Evolutionary conservation across 2,329 filamentous ascomycete genomes (phyloP), one percentile per base, ranked within the genome.

Genomic region (Paracoccidioides brasiliensis): DNA sequence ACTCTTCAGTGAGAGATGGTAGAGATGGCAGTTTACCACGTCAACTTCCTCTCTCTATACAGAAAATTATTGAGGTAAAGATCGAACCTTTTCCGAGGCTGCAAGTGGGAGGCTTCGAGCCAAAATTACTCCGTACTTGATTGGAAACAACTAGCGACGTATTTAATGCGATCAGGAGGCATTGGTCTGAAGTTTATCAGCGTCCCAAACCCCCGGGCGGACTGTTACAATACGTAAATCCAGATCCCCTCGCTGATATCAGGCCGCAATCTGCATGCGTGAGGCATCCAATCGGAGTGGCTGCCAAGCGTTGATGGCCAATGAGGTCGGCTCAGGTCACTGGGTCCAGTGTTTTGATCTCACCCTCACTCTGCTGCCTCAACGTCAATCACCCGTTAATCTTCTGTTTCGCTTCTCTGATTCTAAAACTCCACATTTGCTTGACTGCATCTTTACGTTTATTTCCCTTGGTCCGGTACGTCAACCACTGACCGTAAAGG

Each of bases 241-340:
- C 5, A 10, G 5, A 50, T 9, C 6, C 14, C 7, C 7, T n/a
- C 2, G 15, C 6, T 35, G 5, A 52, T 42, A 33, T 52, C 50
- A 52, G 50, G 50, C 49, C 49, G 28, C 37, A 52, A 52, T 42
- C 37, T 35, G 50, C 50, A 52, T 6, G 30, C 41, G 51, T 44
- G 57, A 56, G 57, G 57, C 57, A 59, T 57, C 57, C 57, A 59
- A 59, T 59, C 22, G 48, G 37, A 15, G 41, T 37, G 5, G 15
- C 4, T 22, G 30, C 28, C 10, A 28, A 28, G n/a, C 12, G 38
- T 8, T 2, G 22, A n/a, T 52, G 46, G 40, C 57, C 57, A 59
- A 57, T 54, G 40, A 53, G n/a, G 10, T 9, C 30, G 3, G n/a
- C 10, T 9, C 38, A 42, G 37, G 50, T 52, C 50, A 52, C 50